Evolutionary conservation across 257 asterid genomes (phyloP), one percentile per base, ranked within the genome.

Genomic region (Nicotiana undulata): DNA sequence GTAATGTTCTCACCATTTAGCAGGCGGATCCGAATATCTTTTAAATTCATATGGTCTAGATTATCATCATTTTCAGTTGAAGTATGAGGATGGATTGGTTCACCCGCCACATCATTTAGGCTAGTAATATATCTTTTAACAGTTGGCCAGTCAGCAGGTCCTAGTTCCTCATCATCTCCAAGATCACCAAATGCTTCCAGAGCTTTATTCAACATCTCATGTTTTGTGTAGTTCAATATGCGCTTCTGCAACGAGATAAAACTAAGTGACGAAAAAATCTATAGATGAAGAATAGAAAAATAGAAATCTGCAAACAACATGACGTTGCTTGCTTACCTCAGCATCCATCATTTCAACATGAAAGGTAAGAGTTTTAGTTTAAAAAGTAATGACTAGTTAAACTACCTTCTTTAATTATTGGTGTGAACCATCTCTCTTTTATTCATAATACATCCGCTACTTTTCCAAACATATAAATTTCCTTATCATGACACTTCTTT

Each of bases 141-240:
- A 78, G 97, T 90, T 79, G 90, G 82, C 99, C 99, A 95, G 88
- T 95, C 99, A 74, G 91, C 92, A 79, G 98, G 99, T 60, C 98
- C 99, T 65, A 95, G 86, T 87, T 95, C 99, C 89, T 93, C 98
- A 74, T 95, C 99, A 76, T 95, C 99, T 79, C 92, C 98, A 81
- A 95, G 98, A 81, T 89, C 92, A 83, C 94, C 90, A 82, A 93
- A 95, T 85, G 98, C 95, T 87, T 91, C 94, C 40, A 91, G 86
- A 72, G 99, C 99, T 90, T 95, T 91, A 88, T 93, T 93, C 92
- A 93, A 70, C 99, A 95, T 92, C 87, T 95, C 98, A 86, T 89
- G 85, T 87, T 92, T 92, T 34, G 98, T 95, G 90, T 88, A 95
- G 64, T 89, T 82, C 84, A 95, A 70, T 80, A 95, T 90, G 83